Percentiles rank a stretch among this genome's conserved stretches.
These are phyloP conservation scores for Kodamaea laetipori DNA, from an alignment of 805 yeast genomes.

Conservation along the genomic window DNA sequence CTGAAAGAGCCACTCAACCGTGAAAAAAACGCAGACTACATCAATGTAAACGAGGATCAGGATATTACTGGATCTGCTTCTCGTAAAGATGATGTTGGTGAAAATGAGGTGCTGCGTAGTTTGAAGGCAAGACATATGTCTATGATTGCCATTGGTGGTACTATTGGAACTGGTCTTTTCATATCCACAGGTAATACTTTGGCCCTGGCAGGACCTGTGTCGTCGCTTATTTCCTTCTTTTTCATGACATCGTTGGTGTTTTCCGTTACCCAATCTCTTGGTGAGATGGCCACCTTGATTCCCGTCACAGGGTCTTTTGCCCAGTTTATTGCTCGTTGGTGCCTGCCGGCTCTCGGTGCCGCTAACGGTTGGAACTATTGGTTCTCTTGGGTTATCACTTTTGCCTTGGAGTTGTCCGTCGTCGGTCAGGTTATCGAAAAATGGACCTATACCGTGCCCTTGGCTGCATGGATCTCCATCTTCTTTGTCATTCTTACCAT, in stretches of 20 bases:
- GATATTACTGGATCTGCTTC: slow-evolving; percentile 4
- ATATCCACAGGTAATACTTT: slow-evolving; percentile 63
- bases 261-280: slow-evolving; percentile 68
- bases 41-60: slow-evolving; percentile 16
- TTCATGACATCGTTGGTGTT: slow-evolving; percentile 68
- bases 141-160: slow-evolving; percentile 79
- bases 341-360: slow-evolving; percentile 72
- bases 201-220: slow-evolving; percentile 66
- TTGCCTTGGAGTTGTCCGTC: slow-evolving; percentile 71
- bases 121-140: slow-evolving; percentile 68
- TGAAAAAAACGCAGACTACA: slow-evolving; percentile 22
- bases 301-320: slow-evolving; percentile 72
- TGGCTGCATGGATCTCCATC: slow-evolving; percentile 71
- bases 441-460: slow-evolving; percentile 72
- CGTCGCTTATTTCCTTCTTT: slow-evolving; percentile 61
- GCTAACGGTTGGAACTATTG: slow-evolving; percentile 74
- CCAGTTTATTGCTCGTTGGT: slow-evolving; percentile 66
- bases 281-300: slow-evolving; percentile 80
- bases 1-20: slow-evolving; percentile 13
- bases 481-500: slow-evolving; percentile 58
- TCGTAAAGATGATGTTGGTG: slow-evolving; percentile 11
- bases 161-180: slow-evolving; percentile 78
- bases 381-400: slow-evolving; percentile 78
- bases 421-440: slow-evolving; percentile 64
- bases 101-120: slow-evolving; percentile 52